These are phyloP conservation scores for Paxillus ammoniavirescens DNA, from an alignment of 768 basidiomycete genomes.

Conservation along the genomic window DNA sequence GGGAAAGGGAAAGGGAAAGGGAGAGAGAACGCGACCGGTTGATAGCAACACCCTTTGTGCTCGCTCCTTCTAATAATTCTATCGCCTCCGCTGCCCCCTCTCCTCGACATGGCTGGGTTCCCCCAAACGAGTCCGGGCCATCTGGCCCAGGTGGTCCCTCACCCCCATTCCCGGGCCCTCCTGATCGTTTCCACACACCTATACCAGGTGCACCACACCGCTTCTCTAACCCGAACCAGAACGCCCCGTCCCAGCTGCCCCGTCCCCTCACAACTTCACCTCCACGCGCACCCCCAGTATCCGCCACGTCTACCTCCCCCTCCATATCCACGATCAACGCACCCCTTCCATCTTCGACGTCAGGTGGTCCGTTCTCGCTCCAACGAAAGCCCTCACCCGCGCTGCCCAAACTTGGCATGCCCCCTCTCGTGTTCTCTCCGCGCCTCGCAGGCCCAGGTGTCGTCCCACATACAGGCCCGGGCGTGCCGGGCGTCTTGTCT, in stretches of 20 bases:
- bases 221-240: constrained; percentile 22
- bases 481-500: constrained; percentile 26
- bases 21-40: constrained; percentile 54
- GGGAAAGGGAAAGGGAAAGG: constrained; percentile 1
- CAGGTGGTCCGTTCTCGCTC: constrained; percentile 18
- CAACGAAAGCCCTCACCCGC: constrained; percentile 25
- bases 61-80: constrained; percentile 44
- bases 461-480: constrained; percentile 26
- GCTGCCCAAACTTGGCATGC: constrained; percentile 28
- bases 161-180: constrained; percentile 27
- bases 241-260: constrained; percentile 20
- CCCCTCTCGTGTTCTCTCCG: constrained; percentile 25
- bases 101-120: constrained; percentile 40
- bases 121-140: constrained; percentile 25
- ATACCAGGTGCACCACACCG: constrained; percentile 22
- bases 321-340: constrained; percentile 16
- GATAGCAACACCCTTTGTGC: constrained; percentile 51
- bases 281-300: constrained; percentile 31
- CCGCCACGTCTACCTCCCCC: constrained; percentile 15
- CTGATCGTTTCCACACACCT: constrained; percentile 30
- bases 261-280: constrained; percentile 36
- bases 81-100: constrained; percentile 38
- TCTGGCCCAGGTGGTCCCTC: constrained; percentile 25
- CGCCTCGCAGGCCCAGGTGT: constrained; percentile 31
- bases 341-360: constrained; percentile 13